Evolutionary conservation across 1,284 basidiomycete genomes (phyloP).

Genomic region (Cutaneotrichosporon cutaneum): DNA sequence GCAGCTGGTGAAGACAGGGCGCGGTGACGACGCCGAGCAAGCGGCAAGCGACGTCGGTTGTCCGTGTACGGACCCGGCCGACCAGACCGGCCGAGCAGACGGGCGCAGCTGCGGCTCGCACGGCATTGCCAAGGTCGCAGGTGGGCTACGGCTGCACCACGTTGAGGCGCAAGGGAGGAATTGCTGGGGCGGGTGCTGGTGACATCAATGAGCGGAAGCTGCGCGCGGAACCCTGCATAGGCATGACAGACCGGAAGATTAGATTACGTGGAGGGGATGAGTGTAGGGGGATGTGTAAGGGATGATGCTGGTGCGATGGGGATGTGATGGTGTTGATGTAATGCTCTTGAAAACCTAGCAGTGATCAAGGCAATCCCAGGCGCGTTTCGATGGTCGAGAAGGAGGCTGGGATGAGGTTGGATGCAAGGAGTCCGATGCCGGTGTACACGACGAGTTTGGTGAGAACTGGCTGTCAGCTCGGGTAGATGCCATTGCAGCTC

Average conservation of each 20-base stretch:
- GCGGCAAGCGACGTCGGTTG: background rate
- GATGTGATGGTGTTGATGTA: background rate
- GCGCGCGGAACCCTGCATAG: background rate
- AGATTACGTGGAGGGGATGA: background rate
- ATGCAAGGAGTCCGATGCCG: slow-evolving; percentile 72
- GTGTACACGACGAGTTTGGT: slow-evolving; percentile 89
- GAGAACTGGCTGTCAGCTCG: slow-evolving; percentile 59
- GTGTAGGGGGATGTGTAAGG: no score
- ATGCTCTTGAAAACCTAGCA: background rate
- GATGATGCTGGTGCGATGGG: background rate
- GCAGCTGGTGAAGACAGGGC: background rate
- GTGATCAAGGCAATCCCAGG: background rate
- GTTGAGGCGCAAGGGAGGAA: no score
- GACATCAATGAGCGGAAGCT: no score
- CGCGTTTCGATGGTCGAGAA: background rate
- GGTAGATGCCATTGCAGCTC: slow-evolving; percentile 34
- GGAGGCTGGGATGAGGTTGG: slow-evolving; percentile 51
- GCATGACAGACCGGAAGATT: background rate
- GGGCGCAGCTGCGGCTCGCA: background rate
- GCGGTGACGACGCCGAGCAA: background rate
- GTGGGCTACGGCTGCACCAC: no score
- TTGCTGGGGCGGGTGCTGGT: no score
- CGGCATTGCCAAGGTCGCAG: background rate
- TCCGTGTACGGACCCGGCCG: no score
- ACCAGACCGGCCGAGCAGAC: background rate